phyloP scores from a whole-genome alignment of 1,139 yeast species.

The Suhomyces guaymorum region DNA sequence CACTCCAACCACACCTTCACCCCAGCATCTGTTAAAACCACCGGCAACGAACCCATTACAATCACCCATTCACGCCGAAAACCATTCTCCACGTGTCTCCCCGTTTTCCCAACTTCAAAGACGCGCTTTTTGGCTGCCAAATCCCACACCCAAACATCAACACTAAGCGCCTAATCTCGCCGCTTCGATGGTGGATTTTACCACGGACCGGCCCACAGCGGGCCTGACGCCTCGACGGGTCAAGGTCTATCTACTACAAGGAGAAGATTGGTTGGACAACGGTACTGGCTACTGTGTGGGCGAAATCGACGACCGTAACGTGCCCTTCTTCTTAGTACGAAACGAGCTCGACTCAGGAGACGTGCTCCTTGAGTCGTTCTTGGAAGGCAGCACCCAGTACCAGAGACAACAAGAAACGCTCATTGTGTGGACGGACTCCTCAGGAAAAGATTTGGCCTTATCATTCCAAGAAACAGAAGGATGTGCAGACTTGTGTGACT shows the following conservation, averaged over 20 bases:
- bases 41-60: not conserved
- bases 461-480: slow-evolving; percentile 94
- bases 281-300: slow-evolving; percentile 94
- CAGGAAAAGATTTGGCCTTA: slow-evolving; percentile 81
- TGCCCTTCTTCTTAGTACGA: slow-evolving; percentile 69
- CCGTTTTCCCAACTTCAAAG: not conserved
- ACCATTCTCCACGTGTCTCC: no score
- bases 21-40: not conserved
- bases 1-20: no score
- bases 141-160: not conserved
- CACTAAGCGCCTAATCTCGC: not conserved
- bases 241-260: slow-evolving; percentile 78
- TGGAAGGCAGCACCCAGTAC: slow-evolving; percentile 77
- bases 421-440: slow-evolving; percentile 87
- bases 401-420: slow-evolving; percentile 94
- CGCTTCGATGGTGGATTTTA: slow-evolving; percentile 4
- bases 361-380: slow-evolving; percentile 60
- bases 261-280: slow-evolving; percentile 86
- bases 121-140: not conserved
- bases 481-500: slow-evolving; percentile 80
- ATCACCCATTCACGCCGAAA: no score
- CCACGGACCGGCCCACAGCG: slow-evolving; percentile 8
- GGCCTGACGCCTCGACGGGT: slow-evolving; percentile 64
- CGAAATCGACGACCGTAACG: slow-evolving; percentile 44
- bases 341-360: slow-evolving; percentile 66